Evolutionary conservation across 2,329 filamentous ascomycete species (phyloP), one percentile per base, ranked within the genome.

Genomic region (Fusarium oligoseptatum): DNA sequence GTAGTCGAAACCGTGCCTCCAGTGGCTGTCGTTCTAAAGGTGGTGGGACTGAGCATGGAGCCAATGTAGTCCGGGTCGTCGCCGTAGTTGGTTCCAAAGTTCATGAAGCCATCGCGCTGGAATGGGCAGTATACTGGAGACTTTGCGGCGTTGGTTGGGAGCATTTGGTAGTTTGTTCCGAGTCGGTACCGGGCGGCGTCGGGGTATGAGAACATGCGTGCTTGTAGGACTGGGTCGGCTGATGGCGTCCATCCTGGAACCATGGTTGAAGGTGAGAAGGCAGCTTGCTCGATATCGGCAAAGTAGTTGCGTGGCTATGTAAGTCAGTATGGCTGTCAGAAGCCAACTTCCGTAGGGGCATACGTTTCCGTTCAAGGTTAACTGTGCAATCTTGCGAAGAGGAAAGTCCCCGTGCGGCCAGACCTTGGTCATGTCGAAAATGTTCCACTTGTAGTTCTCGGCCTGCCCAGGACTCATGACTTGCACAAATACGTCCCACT

Each of bases 351-450:
- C n/a, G 14, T 12, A 6, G 6, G 17, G 5, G 27, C 48, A 14
- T 11, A 87, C 83, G 79, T 94, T 94, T 48, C 87, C 87, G 83
- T 94, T 91, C 58, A 94, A 81, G 57, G 91, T 91, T 83, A 95
- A 85, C 75, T 91, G 89, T 58, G 93, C 93, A 34, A 94, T 83
- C 45, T 58, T 58, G 15, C 55, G 55, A 58, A 94, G 86, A 2
- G 93, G 93, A 2, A 91, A 91, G 6, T 89, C 79, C 72, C 94
- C 91, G 74, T 93, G 90, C 0, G 92, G 92, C 45, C 93, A 87
- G 67, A 94, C 89, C 85, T 94, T 94, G 70, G 92, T 94, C 3
- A 92, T 88, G 77, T 94, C 92, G 2, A 94, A 84, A 17, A 94
- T 82, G 77, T 94, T 92, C 76, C 93, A 93, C 22, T 89, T 85